A percentile compares a stretch with the other conserved stretches of the same genome.
These are phyloP conservation scores for Alternaria tenuissima DNA, from an alignment of 2,329 filamentous ascomycete genomes.

Conservation along the genomic window DNA sequence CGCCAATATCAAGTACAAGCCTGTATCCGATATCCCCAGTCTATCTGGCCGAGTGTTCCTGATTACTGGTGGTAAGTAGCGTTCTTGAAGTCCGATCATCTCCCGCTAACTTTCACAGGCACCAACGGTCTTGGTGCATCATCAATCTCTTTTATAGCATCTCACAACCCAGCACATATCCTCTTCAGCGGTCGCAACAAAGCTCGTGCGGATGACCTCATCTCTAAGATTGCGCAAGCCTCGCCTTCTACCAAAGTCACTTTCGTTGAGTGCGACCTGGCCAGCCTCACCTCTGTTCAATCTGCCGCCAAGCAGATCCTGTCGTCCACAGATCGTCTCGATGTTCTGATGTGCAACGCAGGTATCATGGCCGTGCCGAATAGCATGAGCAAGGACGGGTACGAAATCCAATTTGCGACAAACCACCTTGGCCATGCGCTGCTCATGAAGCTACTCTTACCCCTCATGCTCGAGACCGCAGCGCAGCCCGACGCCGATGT, in stretches of 20 bases:
- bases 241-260: constrained; percentile 47
- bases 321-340: constrained; percentile 51
- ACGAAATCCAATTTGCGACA: constrained; percentile 60
- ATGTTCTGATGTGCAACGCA: constrained; percentile 58
- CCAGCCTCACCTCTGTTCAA: constrained; percentile 9
- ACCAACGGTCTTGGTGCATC: constrained; percentile 59
- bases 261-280: constrained; percentile 10
- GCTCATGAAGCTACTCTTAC: constrained; percentile 56
- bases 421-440: constrained; percentile 62
- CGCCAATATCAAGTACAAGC: constrained; percentile 11
- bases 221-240: constrained; percentile 52
- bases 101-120: constrained; percentile 33
- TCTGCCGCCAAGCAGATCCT: constrained; percentile 8
- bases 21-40: constrained; percentile 13
- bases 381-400: constrained; percentile 55
- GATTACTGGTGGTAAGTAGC: constrained; percentile 21
- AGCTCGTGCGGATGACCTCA: constrained; percentile 51
- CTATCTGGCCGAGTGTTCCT: constrained; percentile 17
- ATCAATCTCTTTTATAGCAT: constrained; percentile 54
- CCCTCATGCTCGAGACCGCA: constrained; percentile 53
- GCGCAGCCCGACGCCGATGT: constrained; percentile 52
- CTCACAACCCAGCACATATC: constrained; percentile 55
- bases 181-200: constrained; percentile 57
- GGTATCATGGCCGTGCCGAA: constrained; percentile 53
- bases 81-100: not conserved